phyloP scores from a whole-genome alignment of 208 protist genomes.

The Wallacemonas rigidus region DNA sequence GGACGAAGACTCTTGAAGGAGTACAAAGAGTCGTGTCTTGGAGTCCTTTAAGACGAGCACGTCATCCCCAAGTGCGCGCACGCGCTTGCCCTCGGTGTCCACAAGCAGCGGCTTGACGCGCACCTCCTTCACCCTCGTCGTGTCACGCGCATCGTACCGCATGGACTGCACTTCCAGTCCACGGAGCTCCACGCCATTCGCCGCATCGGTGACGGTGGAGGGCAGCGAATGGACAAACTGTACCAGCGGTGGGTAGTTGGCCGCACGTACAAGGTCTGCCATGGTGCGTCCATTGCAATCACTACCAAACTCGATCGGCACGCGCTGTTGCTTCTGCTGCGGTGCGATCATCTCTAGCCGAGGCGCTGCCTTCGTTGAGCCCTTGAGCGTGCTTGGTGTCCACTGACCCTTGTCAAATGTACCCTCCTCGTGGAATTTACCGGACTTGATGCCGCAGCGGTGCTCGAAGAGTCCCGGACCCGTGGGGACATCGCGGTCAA shows the following conservation, averaged over 20 bases:
- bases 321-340: constrained; percentile 48
- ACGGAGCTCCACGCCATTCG: constrained; percentile 43
- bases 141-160: constrained; percentile 44
- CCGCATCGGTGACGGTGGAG: constrained; percentile 15
- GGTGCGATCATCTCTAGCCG: constrained; percentile 64
- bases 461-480: constrained; percentile 85
- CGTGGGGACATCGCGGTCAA: constrained; percentile 66
- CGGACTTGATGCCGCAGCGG: constrained; percentile 56
- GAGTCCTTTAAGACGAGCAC: constrained; percentile 59
- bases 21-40: constrained; percentile 63
- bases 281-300: constrained; percentile 61
- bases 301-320: constrained; percentile 68
- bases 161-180: constrained; percentile 59
- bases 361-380: constrained; percentile 54
- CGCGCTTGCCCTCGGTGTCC: constrained; percentile 40
- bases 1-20: constrained; percentile 36
- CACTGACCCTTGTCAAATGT: constrained; percentile 65
- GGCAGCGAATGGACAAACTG: constrained; percentile 62
- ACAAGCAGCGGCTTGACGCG: constrained; percentile 61
- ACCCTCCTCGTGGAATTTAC: constrained; percentile 84
- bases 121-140: constrained; percentile 45
- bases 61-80: constrained; percentile 44
- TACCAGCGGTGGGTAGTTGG: constrained; percentile 79
- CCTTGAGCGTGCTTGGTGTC: constrained; percentile 67
- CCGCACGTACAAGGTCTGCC: constrained; percentile 73